Percentiles rank a stretch among this genome's conserved stretches.
Conservation (phyloP, 2,329 filamentous ascomycete species). For the Colletotrichum salicis region DNA sequence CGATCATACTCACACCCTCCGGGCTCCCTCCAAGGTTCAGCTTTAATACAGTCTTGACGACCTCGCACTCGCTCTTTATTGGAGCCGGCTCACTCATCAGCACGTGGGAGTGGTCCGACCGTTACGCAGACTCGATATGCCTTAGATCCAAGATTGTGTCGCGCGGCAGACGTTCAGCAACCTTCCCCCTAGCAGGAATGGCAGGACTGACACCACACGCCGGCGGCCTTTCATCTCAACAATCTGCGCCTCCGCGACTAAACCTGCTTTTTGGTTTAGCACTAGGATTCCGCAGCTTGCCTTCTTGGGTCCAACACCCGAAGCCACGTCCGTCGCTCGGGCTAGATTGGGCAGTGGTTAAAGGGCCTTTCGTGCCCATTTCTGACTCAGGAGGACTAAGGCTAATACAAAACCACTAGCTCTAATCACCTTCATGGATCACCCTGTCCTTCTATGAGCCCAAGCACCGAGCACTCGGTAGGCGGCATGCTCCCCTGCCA, state of each 20-base stretch:
- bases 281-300: slow-evolving; percentile 6
- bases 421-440: neutral
- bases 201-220: slow-evolving; percentile 8
- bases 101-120: slow-evolving; percentile 2
- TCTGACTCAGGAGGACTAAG: slow-evolving; percentile 22
- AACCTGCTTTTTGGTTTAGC: slow-evolving; percentile 5
- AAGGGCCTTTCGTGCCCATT: neutral
- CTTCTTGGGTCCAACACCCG: slow-evolving; percentile 4
- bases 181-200: slow-evolving; percentile 15
- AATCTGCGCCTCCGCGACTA: neutral
- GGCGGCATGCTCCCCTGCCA: neutral
- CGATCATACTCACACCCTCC: slow-evolving; percentile 18
- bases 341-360: slow-evolving; percentile 1
- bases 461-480: slow-evolving; percentile 10
- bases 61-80: neutral
- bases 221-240: slow-evolving; percentile 12
- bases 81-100: neutral
- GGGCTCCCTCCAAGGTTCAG: neutral
- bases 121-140: neutral
- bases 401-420: slow-evolving; percentile 30
- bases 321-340: slow-evolving; percentile 23
- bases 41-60: neutral
- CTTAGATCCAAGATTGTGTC: neutral
- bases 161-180: slow-evolving; percentile 16
- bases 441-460: slow-evolving; percentile 11